phyloP scores from a whole-genome alignment of 108 stramenopile species.

The Nitzschia sp. region DNA sequence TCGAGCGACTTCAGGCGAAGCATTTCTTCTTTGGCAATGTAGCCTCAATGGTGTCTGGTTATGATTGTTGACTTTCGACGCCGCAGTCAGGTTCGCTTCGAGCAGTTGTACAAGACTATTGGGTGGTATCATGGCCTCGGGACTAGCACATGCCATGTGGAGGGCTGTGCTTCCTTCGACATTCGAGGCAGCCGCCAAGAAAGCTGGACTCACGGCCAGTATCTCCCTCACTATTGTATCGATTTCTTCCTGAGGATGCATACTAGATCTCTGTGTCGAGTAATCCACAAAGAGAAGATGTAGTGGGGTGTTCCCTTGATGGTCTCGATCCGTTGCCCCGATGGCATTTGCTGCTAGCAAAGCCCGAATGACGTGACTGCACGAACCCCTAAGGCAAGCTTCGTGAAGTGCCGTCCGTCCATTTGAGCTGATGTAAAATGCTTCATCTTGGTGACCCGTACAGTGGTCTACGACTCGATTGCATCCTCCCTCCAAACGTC shows the following conservation, averaged over 20 bases:
- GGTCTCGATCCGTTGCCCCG: conserved; percentile 22
- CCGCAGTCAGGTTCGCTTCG: conserved; percentile 20
- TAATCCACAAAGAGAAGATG: conserved; percentile 45
- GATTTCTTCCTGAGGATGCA: conserved; percentile 29
- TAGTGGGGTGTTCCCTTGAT: conserved; percentile 43
- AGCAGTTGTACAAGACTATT: conserved; percentile 25
- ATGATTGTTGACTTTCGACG: conserved; percentile 12
- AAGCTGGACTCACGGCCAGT: conserved; percentile 19
- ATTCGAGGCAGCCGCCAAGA: conserved; percentile 22
- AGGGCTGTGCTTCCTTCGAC: conserved; percentile 30
- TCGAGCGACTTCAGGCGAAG: conserved; percentile 35
- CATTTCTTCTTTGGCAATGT: conserved; percentile 39
- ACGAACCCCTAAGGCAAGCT: conserved; percentile 39
- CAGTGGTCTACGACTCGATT: conserved; percentile 25
- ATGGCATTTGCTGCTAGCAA: conserved; percentile 30
- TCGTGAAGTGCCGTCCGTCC: conserved; percentile 48
- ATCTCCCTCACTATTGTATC: conserved; percentile 26
- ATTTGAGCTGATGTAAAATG: conserved; percentile 18
- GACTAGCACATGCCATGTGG: conserved; percentile 38
- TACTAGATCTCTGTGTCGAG: conserved; percentile 3
- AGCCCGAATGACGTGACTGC: conserved; percentile 39
- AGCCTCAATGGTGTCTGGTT: conserved; percentile 37
- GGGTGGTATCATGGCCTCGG: conserved; percentile 42
- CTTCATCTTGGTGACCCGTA: conserved; percentile 12
- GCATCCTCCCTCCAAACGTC: conserved; percentile 23